Conservation (phyloP, 192 early-diverging fungal genomes). For the Coemansia sp. region DNA sequence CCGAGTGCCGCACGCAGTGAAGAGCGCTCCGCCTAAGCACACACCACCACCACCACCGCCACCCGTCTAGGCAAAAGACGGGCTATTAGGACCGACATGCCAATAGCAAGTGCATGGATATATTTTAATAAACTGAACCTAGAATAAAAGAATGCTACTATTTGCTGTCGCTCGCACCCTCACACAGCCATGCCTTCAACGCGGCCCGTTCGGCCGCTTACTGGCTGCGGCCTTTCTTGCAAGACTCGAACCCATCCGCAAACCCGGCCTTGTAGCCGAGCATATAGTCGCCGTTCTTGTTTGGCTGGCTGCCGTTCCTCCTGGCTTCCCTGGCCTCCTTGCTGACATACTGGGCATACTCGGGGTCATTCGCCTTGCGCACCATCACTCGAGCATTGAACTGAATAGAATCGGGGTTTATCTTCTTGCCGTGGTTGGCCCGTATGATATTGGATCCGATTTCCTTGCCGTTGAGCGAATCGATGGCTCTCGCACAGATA, state of each 20-base stretch:
- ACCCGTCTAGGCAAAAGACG: no score
- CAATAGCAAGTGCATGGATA: no score
- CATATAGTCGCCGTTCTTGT: slow-evolving; percentile 9
- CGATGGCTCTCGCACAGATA: slow-evolving; percentile 12
- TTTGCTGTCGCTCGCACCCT: no score
- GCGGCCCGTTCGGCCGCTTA: no score
- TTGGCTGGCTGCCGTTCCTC: background rate
- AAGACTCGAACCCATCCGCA: slow-evolving; percentile 19
- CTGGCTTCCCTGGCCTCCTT: background rate
- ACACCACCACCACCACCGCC: no score
- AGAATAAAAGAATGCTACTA: no score
- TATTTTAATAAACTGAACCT: no score
- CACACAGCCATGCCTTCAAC: no score
- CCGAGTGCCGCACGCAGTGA: slow-evolving; percentile 22
- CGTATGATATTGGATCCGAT: slow-evolving; percentile 7
- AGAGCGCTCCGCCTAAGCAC: no score
- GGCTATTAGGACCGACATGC: no score
- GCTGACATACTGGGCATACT: background rate
- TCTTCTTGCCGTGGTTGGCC: slow-evolving; percentile 9
- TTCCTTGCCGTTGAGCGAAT: slow-evolving; percentile 1
- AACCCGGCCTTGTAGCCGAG: slow-evolving; percentile 36
- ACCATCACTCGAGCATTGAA: slow-evolving; percentile 21
- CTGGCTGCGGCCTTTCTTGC: background rate
- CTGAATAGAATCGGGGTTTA: slow-evolving; percentile 40
- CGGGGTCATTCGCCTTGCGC: slow-evolving; percentile 18